Evolutionary conservation across 1,284 basidiomycete species (phyloP).

Genomic region (Ceratobasidium sp.): DNA sequence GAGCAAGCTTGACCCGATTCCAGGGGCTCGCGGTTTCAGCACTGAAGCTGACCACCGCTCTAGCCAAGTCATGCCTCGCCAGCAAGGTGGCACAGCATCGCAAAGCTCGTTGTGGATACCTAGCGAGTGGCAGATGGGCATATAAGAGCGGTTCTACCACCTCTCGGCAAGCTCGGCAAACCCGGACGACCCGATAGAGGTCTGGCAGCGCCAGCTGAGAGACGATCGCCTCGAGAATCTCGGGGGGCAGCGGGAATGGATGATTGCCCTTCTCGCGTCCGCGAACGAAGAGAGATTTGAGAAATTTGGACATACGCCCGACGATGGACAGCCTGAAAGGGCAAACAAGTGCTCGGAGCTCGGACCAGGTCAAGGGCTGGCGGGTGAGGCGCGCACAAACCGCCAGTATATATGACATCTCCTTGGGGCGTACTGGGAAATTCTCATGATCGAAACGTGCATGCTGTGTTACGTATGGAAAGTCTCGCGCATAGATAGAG

Average conservation of each 20-base stretch:
- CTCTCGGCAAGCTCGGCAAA: slow-evolving; percentile 35
- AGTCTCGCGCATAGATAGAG: slow-evolving; percentile 34
- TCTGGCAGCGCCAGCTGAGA: slow-evolving; percentile 17
- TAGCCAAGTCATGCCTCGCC: slow-evolving; percentile 20
- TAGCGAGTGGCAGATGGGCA: slow-evolving; percentile 9
- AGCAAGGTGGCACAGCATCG: slow-evolving; percentile 36
- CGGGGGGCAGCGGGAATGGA: slow-evolving; percentile 25
- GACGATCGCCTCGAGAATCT: slow-evolving; percentile 31
- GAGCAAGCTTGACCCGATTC: slow-evolving; percentile 39
- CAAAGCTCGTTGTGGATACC: slow-evolving; percentile 24
- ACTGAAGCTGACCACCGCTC: slow-evolving; percentile 36
- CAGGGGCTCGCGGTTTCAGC: slow-evolving; percentile 39
- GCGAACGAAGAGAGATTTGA: slow-evolving; percentile 42
- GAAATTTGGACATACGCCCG: slow-evolving; percentile 35
- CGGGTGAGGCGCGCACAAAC: slow-evolving; percentile 8
- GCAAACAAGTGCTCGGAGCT: slow-evolving; percentile 1
- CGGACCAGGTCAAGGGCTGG: slow-evolving; percentile 27
- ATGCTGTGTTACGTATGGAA: slow-evolving; percentile 12
- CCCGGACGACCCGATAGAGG: slow-evolving; percentile 27
- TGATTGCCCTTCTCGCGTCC: slow-evolving; percentile 26
- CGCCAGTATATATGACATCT: slow-evolving; percentile 12
- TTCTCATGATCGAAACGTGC: slow-evolving; percentile 35
- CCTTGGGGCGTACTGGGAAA: background rate
- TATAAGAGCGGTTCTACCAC: slow-evolving; percentile 33
- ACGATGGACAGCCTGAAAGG: background rate